Percentiles rank a stretch among this genome's conserved stretches.
Conservation (phyloP, 495 filamentous ascomycete genomes). For the Platismatia glauca region DNA sequence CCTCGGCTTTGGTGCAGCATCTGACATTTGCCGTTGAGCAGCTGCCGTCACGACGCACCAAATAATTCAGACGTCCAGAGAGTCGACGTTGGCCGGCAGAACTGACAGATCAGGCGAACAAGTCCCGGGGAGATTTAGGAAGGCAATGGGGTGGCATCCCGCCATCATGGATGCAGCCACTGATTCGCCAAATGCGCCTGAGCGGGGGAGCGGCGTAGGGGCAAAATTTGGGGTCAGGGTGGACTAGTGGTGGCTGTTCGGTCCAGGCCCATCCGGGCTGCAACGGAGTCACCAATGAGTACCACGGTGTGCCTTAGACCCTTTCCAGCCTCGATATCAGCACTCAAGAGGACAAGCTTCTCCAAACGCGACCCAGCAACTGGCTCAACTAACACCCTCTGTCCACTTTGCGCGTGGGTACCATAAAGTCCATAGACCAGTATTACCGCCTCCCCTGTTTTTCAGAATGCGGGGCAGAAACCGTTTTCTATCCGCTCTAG, state of each 20-base stretch:
- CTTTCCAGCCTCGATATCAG: not conserved
- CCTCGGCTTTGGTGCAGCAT: not conserved
- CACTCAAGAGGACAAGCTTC: not conserved
- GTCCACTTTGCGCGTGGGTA: not conserved
- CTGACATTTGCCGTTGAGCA: not conserved
- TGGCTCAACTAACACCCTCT: not conserved
- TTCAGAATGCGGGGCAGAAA: not conserved
- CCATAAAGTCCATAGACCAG: not conserved
- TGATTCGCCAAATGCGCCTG: slow-evolving; percentile 1
- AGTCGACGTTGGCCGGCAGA: not conserved
- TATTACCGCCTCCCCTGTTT: not conserved
- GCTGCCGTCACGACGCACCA: not conserved
- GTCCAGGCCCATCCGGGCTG: not conserved
- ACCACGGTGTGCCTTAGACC: not conserved
- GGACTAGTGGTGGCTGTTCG: not conserved
- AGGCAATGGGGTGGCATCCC: not conserved
- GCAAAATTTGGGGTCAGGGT: not conserved
- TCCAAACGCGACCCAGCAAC: not conserved
- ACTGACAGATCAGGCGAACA: slow-evolving; percentile 1
- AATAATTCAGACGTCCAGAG: too few relatives aligned
- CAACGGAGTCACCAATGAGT: not conserved
- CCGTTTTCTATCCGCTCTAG: not conserved
- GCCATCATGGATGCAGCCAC: not conserved
- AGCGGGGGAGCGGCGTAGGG: not conserved
- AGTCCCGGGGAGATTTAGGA: not conserved